Evolutionary conservation across 768 basidiomycete genomes (phyloP), one percentile per base, ranked within the genome.

Genomic region (Macrolepiota fuliginosa): DNA sequence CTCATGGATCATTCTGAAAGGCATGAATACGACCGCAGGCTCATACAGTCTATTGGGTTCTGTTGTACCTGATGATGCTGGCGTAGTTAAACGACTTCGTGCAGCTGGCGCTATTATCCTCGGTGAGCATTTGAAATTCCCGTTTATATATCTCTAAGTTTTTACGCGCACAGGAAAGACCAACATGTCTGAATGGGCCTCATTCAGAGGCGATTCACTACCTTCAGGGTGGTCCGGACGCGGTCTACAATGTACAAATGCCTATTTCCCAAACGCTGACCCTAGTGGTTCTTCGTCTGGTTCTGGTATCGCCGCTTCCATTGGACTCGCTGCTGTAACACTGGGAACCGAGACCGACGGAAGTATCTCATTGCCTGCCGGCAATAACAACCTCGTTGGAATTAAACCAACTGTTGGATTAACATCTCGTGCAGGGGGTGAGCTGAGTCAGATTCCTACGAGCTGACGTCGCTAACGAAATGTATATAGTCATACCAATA

Each of bases 391-490:
- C 63, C 45, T 86, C 4, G 85, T 76, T 2, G 86, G 85, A 0
- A 83, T 87, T 51, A 86, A 85, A 65, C 83, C 86, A 0, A 87
- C 83, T 2, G 77, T 87, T 7, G 86, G 86, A 0, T 69, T 85
- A 32, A 85, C 83, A 3, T 86, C 84, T 4, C 76, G 84, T 12
- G 81, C 83, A 17, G 86, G 85, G 68, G 85, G 86, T 82, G 61
- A 54, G 53, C 11, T 47, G 25, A 49, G 69, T 51, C 6, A 13
- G n/a, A 6, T 47, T 37, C 52, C 45, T 35, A 19, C 29, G 45
- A 29, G 7, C 3, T 54, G 24, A 45, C 15, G 17, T 29, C 46
- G 9, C 32, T 65, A 19, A 61, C 55, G n/a, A 47, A 13, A 6
- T 11, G 37, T 13, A 42, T n/a, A 1, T 56, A 85, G 85, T 86